Conservation (phyloP, 345 rosid genomes). For the Rubroshorea leprosula region DNA sequence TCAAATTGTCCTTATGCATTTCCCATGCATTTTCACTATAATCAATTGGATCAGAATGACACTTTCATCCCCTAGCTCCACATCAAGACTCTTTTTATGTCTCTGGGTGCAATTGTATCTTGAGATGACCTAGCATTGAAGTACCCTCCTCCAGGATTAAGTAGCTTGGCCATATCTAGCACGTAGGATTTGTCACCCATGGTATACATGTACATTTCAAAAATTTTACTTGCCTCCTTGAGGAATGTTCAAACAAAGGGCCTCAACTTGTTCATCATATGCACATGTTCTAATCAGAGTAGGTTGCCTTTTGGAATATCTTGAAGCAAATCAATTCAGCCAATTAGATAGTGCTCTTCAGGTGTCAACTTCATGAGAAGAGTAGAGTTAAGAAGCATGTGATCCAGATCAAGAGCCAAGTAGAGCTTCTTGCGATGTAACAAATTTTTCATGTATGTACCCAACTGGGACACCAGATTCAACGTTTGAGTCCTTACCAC, state of each 20-base stretch:
- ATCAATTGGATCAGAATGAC: conserved; percentile 81
- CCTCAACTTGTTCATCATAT: conserved; percentile 86
- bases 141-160: conserved; percentile 69
- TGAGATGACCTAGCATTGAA: conserved; percentile 67
- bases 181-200: conserved; percentile 91
- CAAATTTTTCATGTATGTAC: conserved; percentile 54
- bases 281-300: conserved; percentile 62
- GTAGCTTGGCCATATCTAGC: conserved; percentile 78
- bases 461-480: conserved; percentile 68
- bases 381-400: conserved; percentile 85
- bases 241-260: conserved; percentile 72
- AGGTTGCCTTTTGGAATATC: conserved; percentile 64
- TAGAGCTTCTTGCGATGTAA: conserved; percentile 53
- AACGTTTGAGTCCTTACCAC: conserved; percentile 56
- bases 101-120: conserved; percentile 83
- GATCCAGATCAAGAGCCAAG: conserved; percentile 88
- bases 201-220: conserved; percentile 83
- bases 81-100: conserved; percentile 84
- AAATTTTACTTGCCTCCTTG: conserved; percentile 81
- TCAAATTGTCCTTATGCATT: conserved; percentile 76
- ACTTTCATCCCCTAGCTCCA: conserved; percentile 79
- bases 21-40: conserved; percentile 87
- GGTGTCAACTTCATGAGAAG: conserved; percentile 40
- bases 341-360: conserved; percentile 76
- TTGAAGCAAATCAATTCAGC: conserved; percentile 54